Evolutionary conservation across 1,284 basidiomycete genomes (phyloP).

Genomic region (Apiotrichum mycotoxinovorans): DNA sequence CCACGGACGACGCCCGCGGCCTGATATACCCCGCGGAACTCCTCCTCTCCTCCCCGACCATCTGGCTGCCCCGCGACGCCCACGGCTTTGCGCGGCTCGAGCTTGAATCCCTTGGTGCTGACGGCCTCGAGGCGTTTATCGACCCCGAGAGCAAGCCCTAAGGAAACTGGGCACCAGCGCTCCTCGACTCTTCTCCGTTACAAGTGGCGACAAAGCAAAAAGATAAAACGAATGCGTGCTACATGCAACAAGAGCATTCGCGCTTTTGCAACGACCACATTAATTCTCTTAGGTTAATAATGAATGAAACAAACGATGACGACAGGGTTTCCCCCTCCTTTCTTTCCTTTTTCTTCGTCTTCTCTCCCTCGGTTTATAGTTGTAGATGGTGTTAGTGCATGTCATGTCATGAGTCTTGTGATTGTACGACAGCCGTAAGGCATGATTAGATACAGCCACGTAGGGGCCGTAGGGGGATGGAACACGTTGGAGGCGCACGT

Average conservation of each 20-base stretch:
- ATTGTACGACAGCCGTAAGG: background rate
- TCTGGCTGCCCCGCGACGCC: conserved; percentile 73
- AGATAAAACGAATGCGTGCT: no score
- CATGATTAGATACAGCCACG: no score
- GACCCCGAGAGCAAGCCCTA: conserved; percentile 14
- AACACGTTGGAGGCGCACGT: background rate
- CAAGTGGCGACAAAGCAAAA: no score
- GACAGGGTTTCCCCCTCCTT: no score
- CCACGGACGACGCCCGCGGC: conserved; percentile 44
- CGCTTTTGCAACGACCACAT: background rate
- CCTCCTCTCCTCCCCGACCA: conserved; percentile 66
- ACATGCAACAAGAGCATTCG: no score
- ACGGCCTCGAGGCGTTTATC: conserved; percentile 30
- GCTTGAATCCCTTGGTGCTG: conserved; percentile 26
- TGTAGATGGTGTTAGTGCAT: background rate
- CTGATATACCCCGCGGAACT: conserved; percentile 76
- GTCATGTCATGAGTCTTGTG: background rate
- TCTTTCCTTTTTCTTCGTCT: no score
- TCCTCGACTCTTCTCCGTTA: no score
- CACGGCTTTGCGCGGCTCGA: conserved; percentile 57
- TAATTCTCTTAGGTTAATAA: background rate
- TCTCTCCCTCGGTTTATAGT: background rate
- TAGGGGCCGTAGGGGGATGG: no score
- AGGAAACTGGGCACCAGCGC: background rate
- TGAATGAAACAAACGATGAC: no score